Percentiles rank a stretch among this genome's conserved stretches.
These are phyloP conservation scores for Cronartium quercuum DNA, from an alignment of 1,284 basidiomycete genomes.

Conservation along the genomic window DNA sequence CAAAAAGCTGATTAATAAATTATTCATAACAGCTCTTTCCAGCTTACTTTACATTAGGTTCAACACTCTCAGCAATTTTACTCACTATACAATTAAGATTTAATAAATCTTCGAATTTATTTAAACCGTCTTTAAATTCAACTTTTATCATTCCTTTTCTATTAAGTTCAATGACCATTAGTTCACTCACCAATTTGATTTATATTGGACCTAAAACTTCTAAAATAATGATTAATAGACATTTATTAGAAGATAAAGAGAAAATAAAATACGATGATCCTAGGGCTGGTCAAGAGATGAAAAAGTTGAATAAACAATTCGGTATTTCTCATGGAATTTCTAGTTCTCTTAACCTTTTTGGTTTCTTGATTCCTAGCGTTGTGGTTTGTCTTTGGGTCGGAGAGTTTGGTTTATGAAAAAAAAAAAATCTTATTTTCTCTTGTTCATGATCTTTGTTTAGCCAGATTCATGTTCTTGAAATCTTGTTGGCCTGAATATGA, in stretches of 20 bases:
- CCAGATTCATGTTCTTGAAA: too few relatives aligned
- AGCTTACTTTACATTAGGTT: slow-evolving; percentile 64
- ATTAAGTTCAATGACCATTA: slow-evolving; percentile 16
- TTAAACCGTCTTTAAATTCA: slow-evolving; percentile 51
- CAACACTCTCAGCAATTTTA: slow-evolving; percentile 57
- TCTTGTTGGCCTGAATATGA: too few relatives aligned
- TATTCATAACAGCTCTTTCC: slow-evolving; percentile 60
- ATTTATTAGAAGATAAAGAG: slow-evolving; percentile 66
- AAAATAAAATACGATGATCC: slow-evolving; percentile 62
- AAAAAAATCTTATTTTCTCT: too few relatives aligned
- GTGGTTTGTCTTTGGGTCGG: slow-evolving; percentile 22
- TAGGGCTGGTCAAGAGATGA: slow-evolving; percentile 54
- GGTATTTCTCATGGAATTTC: slow-evolving; percentile 22
- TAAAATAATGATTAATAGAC: slow-evolving; percentile 62
- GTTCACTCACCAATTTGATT: slow-evolving; percentile 52
- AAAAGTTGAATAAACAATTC: slow-evolving; percentile 27
- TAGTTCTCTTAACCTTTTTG: slow-evolving; percentile 18
- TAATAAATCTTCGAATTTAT: slow-evolving; percentile 58
- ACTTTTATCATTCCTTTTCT: slow-evolving; percentile 24
- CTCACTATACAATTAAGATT: slow-evolving; percentile 60
- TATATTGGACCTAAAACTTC: slow-evolving; percentile 49
- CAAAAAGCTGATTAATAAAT: neutral
- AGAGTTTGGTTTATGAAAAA: slow-evolving; percentile 6
- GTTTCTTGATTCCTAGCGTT: slow-evolving; percentile 17
- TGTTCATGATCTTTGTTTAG: too few relatives aligned